These are phyloP conservation scores for Aspergillus mulundensis DNA, from an alignment of 495 filamentous ascomycete genomes.

Conservation along the genomic window DNA sequence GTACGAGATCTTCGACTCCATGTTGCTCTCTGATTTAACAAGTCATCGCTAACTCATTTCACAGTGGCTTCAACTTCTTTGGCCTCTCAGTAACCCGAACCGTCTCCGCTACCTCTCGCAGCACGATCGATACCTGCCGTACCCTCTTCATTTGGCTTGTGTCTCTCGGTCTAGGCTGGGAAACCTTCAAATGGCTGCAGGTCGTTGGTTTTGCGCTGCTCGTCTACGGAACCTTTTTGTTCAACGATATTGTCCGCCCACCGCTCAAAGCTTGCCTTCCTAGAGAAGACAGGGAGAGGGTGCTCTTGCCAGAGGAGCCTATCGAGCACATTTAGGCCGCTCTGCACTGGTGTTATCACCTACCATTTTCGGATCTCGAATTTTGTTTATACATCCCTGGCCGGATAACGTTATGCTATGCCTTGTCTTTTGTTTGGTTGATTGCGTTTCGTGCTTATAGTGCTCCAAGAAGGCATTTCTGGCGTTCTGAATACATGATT, in stretches of 20 bases:
- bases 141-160: slow-evolving; percentile 99
- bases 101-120: slow-evolving; percentile 86
- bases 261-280: slow-evolving; percentile 62
- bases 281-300: slow-evolving; percentile 38
- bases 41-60: slow-evolving; percentile 18
- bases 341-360: not conserved
- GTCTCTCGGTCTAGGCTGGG: slow-evolving; percentile 89
- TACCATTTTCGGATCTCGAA: too few relatives aligned
- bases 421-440: too few relatives aligned
- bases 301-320: slow-evolving; percentile 78
- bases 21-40: not conserved
- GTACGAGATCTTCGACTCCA: slow-evolving; percentile 55
- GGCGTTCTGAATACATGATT: too few relatives aligned
- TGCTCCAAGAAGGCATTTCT: not conserved
- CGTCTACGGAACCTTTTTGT: slow-evolving; percentile 95
- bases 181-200: slow-evolving; percentile 97
- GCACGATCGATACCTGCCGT: slow-evolving; percentile 94
- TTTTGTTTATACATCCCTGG: too few relatives aligned
- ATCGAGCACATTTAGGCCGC: slow-evolving; percentile 63
- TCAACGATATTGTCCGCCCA: slow-evolving; percentile 87
- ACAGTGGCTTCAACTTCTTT: slow-evolving; percentile 99
- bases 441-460: not conserved
- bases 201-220: slow-evolving; percentile 82
- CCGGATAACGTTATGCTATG: too few relatives aligned
- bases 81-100: slow-evolving; percentile 84